Evolutionary conservation across 1,139 yeast species (phyloP), one percentile per base, ranked within the genome.

Genomic region (Yamadazyma aaseri): DNA sequence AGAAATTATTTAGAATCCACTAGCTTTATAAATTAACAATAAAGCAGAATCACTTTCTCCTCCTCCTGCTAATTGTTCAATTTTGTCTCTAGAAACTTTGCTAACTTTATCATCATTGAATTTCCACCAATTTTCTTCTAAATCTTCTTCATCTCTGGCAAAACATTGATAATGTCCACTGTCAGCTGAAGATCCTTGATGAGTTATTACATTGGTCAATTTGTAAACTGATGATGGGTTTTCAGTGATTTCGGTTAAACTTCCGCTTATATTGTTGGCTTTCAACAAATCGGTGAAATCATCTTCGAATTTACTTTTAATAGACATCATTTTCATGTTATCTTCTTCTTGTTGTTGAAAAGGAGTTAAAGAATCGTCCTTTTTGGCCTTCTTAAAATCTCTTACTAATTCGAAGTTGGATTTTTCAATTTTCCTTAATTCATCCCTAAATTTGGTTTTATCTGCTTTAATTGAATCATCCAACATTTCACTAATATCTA

Each of bases 11-110:
- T 51, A 63, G 45, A 71, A 53, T 13, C 92, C 95, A 48, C 81
- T 76, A 3, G 87, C 95, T 54, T 82, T 83, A 68, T 92, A 92
- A 35, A 92, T 63, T 46, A 90, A 72, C 42, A 94, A 81, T 60
- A 92, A 76, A 2, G 98, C 98, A 51, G 95, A 81, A 60, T 92
- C 98, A 49, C 95, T 81, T 64, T 94, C 98, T 41, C 98, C 97
- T 34, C 99, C 99, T 30, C 98, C 99, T 6, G 97, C 86, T 45
- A 94, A 72, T 36, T 76, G 63, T 55, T 87, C 96, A 42, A 92
- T 79, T 55, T 78, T 86, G 35, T 87, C 94, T 53, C 79, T 85
- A 40, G 72, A 76, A 11, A 90, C 89, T 26, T 73, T 64, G 7
- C 80, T 66, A n/a, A 94, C 96, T 56, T 84, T 83, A 60, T 90